Conservation (phyloP, 352 stramenopile genomes). For the Phytophthora pseudosyringae region DNA sequence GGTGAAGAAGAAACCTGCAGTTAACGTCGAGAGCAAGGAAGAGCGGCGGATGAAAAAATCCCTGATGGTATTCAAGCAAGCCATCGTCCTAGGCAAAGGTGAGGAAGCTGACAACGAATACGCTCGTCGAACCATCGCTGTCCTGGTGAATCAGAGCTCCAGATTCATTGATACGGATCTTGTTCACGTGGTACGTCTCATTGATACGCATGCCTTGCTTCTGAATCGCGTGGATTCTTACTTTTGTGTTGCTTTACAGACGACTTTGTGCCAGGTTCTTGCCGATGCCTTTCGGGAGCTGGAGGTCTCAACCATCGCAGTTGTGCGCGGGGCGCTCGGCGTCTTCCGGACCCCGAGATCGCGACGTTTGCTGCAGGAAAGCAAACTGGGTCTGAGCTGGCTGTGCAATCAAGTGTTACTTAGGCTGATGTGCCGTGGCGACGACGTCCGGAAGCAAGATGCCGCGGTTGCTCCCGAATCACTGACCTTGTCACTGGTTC, state of each 20-base stretch:
- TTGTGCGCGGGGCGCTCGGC: slow-evolving; percentile 31
- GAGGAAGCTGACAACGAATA: slow-evolving; percentile 42
- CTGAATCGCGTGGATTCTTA: slow-evolving; percentile 1
- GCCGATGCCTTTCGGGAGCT: slow-evolving; percentile 24
- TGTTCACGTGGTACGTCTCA: slow-evolving; percentile 39
- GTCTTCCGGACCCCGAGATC: slow-evolving; percentile 39
- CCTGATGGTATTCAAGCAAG: slow-evolving; percentile 36
- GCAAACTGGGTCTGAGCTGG: slow-evolving; percentile 28
- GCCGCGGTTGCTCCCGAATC: neutral
- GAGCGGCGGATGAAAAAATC: slow-evolving; percentile 30
- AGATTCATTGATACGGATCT: slow-evolving; percentile 28
- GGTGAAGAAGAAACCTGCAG: slow-evolving; percentile 12
- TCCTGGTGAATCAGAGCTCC: slow-evolving; percentile 40
- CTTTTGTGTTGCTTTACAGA: slow-evolving; percentile 11
- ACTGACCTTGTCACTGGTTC: slow-evolving; percentile 13
- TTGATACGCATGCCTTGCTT: neutral
- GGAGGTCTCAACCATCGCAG: slow-evolving; percentile 25
- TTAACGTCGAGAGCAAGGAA: slow-evolving; percentile 14
- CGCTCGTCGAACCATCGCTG: slow-evolving; percentile 40
- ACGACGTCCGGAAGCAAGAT: neutral
- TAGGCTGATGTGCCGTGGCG: slow-evolving; percentile 7
- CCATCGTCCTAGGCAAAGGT: slow-evolving; percentile 26
- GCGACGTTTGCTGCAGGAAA: slow-evolving; percentile 31
- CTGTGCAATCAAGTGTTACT: slow-evolving; percentile 39
- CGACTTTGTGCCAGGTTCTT: slow-evolving; percentile 32